Evolutionary conservation across 2,329 filamentous ascomycete genomes (phyloP).

Genomic region (Colletotrichum orchidophilum): DNA sequence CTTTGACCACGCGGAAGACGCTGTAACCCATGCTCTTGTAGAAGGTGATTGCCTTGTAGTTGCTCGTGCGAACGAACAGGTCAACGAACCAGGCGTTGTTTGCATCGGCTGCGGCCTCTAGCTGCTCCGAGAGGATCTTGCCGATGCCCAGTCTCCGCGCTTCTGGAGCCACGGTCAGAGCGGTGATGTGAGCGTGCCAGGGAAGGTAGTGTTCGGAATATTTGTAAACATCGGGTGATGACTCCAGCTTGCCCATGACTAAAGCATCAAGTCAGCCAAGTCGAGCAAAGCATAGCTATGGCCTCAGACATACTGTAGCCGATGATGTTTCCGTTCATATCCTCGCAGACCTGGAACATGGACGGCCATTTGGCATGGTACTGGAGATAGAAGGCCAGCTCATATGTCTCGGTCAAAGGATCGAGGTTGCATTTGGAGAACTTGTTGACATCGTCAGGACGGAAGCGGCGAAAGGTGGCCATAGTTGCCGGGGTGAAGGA

Average conservation of each 20-base stretch:
- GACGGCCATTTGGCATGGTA: conserved; percentile 97
- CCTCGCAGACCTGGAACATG: conserved; percentile 91
- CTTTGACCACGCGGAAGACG: conserved; percentile 86
- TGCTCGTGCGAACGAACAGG: conserved; percentile 90
- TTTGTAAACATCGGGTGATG: conserved; percentile 78
- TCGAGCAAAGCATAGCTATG: conserved; percentile 19
- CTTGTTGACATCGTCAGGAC: conserved; percentile 83
- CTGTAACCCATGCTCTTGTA: conserved; percentile 94
- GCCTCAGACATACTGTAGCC: conserved; percentile 79
- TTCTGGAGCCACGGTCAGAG: conserved; percentile 88
- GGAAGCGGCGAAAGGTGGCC: conserved; percentile 88
- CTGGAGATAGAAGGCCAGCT: conserved; percentile 92
- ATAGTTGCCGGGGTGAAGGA: conserved; percentile 54
- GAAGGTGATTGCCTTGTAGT: conserved; percentile 85
- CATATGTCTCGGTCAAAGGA: conserved; percentile 97
- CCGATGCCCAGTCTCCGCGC: conserved; percentile 89
- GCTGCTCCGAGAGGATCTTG: conserved; percentile 79
- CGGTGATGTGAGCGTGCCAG: conserved; percentile 99
- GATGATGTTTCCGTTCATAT: conserved; percentile 85
- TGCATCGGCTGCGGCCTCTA: conserved; percentile 84
- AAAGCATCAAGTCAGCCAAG: conserved; percentile 39
- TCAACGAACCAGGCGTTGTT: conserved; percentile 95
- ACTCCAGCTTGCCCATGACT: conserved; percentile 98
- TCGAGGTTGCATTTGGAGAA: conserved; percentile 97
- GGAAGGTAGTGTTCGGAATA: conserved; percentile 92